Conservation (phyloP, 768 basidiomycete species). For the Sporobolomyces phaffii region DNA sequence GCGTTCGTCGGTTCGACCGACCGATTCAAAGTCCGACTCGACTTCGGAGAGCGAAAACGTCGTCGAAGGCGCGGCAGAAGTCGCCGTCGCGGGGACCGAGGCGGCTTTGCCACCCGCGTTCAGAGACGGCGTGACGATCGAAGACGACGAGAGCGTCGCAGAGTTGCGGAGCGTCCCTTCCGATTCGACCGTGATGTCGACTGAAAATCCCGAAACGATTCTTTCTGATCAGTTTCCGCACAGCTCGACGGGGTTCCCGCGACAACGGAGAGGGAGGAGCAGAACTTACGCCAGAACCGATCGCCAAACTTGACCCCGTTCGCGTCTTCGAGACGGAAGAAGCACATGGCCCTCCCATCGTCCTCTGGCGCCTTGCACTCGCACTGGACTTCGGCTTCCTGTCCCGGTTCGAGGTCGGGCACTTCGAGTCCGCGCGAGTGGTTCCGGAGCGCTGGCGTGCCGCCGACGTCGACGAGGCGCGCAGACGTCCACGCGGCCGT, state of each 20-base stretch:
- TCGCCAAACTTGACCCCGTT: slow-evolving; percentile 28
- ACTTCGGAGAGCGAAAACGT: slow-evolving; percentile 14
- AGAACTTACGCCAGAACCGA: slow-evolving; percentile 30
- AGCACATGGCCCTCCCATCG: slow-evolving; percentile 24
- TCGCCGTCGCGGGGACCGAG: not conserved
- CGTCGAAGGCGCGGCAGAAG: slow-evolving; percentile 9
- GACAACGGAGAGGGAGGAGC: not conserved
- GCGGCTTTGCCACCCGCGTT: slow-evolving; percentile 15
- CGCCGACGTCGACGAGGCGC: slow-evolving; percentile 39
- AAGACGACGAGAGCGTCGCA: slow-evolving; percentile 17
- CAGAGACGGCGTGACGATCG: slow-evolving; percentile 24
- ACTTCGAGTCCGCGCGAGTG: not conserved
- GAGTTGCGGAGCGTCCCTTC: slow-evolving; percentile 13
- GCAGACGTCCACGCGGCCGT: slow-evolving; percentile 11
- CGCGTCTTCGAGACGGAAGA: slow-evolving; percentile 17
- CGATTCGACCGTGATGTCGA: slow-evolving; percentile 25
- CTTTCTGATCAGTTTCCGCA: not conserved
- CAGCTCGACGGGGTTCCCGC: not conserved
- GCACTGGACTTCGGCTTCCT: slow-evolving; percentile 22
- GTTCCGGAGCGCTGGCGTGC: not conserved
- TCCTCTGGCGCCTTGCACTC: slow-evolving; percentile 37
- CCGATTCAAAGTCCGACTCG: slow-evolving; percentile 25
- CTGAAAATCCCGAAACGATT: too few relatives aligned
- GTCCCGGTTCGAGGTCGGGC: not conserved
- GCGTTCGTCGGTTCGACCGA: not conserved